Evolutionary conservation across 805 yeast genomes (phyloP), one percentile per base, ranked within the genome.

Genomic region (Candida mattraensis): DNA sequence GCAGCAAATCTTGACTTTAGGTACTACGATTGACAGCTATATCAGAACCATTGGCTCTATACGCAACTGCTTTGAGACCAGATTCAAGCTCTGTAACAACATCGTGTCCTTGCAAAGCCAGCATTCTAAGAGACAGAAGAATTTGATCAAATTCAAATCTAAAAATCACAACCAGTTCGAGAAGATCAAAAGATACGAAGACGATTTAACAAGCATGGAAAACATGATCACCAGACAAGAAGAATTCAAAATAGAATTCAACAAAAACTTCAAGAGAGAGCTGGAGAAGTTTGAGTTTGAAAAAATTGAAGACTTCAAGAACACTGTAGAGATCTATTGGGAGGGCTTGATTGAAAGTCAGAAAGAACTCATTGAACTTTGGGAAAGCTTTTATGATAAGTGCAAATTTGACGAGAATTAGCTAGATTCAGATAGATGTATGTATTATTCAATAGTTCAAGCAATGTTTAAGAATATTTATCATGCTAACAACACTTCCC

Each of bases 301-400:
- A 39, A 84, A 81, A 50, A 73, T 87, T 22, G 78, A 75, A 24
- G 98, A 89, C 51, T 87, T 91, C 61, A 76, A 96, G 55, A 85
- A 85, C 52, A 76, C 88, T 44, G 85, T 91, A 34, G 99, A 93
- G 61, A 82, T 91, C 9, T 89, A 80, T 52, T 74, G 94, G 56
- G 98, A 93, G 60, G 78, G 93, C 34, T 76, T 93, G 16, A 84
- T 89, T 36, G 99, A 93, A 61, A 73, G 88, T 20, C 99, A 93
- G 61, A 93, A 93, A 63, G 96, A 88, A 58, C 79, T 83, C 20
- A 85, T 85, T 40, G 94, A 85, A 54, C 59, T 82, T n/a, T 85
- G 91, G 87, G 93, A 85, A 58, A 79, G 88, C 0, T 93, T 91
- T 55, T 88, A 87, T 54, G 86, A 82, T 33, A 66, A 60, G 32